Evolutionary conservation across 345 rosid genomes (phyloP), one percentile per base, ranked within the genome.

Genomic region (Moricandia arvensis): DNA sequence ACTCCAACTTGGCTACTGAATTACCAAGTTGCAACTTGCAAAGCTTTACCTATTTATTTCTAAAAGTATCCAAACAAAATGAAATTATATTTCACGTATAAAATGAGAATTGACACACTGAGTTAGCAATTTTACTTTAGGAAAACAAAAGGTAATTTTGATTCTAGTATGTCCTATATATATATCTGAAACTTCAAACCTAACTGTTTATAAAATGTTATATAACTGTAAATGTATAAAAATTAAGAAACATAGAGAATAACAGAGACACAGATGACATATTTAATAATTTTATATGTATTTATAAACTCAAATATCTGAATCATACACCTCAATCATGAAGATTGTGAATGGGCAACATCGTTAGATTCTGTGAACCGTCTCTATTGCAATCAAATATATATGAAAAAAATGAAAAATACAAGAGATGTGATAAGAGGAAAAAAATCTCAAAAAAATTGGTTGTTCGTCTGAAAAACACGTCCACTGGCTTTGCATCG

Each of bases 401-500:
- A n/a, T n/a, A n/a, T n/a, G n/a, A n/a, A n/a, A n/a, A n/a, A n/a
- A n/a, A n/a, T 43, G 5, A 64, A 16, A 73, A n/a, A 24, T 58
- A 43, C 9, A 66, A 67, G 73, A 59, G 78, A 43, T 21, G 30
- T 34, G 68, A 75, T 45, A 67, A 66, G 71, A 63, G 47, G 69
- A 64, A 37, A 63, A 31, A 29, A 60, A 33, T 12, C 8, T 27
- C 5, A 7, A 41, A 26, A 12, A 7, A 2, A 3, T 37, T 69
- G 70, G 30, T 64, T 57, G 72, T 57, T 71, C 59, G 72, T 77
- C 69, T 45, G 24, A 35, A 49, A 65, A 59, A 72, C 81, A 71
- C 81, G 76, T 72, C 72, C 34, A 24, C 16, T 26, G 72, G 73
- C 27, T 71, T 59, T 38, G 67, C 63, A 66, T 77, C 76, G 67